phyloP scores from a whole-genome alignment of 2,329 filamentous ascomycete species.

The Fusarium burgessii region DNA sequence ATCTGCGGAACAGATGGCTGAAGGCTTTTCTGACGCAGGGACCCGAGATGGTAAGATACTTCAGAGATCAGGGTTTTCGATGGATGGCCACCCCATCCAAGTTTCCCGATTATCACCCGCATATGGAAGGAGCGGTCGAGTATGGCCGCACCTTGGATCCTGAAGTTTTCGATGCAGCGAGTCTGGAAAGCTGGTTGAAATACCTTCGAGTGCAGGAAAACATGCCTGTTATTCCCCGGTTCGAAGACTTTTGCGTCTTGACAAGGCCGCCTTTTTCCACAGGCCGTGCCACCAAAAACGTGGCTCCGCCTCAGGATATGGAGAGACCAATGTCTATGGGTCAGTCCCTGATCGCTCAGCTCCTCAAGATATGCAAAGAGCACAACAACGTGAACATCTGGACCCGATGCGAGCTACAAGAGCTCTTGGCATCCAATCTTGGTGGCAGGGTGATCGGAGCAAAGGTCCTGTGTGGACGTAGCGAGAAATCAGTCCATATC shows the following conservation, averaged over 20 bases:
- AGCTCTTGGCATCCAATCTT: background rate
- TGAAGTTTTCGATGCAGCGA: background rate
- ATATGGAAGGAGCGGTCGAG: background rate
- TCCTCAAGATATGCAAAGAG: background rate
- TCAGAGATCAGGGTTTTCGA: too few species aligned
- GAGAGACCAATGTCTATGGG: background rate
- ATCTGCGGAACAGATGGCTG: background rate
- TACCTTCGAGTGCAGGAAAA: background rate
- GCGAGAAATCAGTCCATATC: background rate
- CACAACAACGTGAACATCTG: background rate
- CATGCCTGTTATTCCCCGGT: background rate
- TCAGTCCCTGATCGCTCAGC: background rate
- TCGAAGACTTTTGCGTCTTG: background rate
- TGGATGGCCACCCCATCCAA: background rate
- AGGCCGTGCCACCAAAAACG: background rate
- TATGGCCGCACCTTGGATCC: background rate
- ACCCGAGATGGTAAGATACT: too few species aligned
- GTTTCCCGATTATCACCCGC: background rate
- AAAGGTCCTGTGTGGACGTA: background rate
- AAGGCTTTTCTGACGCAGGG: background rate
- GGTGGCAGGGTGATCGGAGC: background rate
- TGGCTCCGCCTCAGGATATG: background rate
- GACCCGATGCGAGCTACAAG: background rate
- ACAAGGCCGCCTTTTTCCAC: background rate
- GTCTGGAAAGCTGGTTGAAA: background rate